phyloP scores from a whole-genome alignment of 2,329 filamentous ascomycete species.

The Microsporum ferrugineum region DNA sequence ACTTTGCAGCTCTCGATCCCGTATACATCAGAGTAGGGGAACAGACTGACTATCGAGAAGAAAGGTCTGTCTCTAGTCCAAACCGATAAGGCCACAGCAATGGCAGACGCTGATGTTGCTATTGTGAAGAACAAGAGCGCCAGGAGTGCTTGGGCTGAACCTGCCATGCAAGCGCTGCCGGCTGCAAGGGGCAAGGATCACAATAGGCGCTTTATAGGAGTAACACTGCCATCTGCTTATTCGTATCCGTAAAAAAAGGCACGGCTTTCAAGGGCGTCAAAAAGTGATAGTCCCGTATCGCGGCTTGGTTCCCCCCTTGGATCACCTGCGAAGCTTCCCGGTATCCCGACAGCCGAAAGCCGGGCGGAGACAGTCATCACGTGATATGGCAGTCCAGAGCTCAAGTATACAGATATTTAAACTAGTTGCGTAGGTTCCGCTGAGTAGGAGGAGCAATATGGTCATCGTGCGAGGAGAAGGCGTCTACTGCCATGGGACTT shows the following conservation, averaged over 20 bases:
- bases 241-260: neutral
- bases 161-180: too few species aligned
- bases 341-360: conserved; percentile 4
- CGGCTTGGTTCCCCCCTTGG: conserved; percentile 17
- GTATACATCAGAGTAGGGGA: too few species aligned
- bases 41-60: too few species aligned
- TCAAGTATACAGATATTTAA: too few species aligned
- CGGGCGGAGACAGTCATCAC: neutral
- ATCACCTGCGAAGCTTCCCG: conserved; percentile 17
- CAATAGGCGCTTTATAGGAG: neutral
- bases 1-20: too few species aligned
- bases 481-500: conserved; percentile 16
- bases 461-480: neutral
- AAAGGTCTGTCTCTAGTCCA: too few species aligned
- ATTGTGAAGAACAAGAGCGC: neutral
- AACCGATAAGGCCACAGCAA: too few species aligned
- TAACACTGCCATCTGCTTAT: neutral
- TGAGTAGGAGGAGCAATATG: neutral
- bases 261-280: neutral
- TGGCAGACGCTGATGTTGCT: neutral
- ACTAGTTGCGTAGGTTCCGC: neutral
- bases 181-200: neutral
- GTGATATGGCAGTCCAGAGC: neutral
- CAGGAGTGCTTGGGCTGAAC: neutral
- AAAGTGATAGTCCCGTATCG: neutral